Evolutionary conservation across 2,329 filamentous ascomycete species (phyloP).

Genomic region (Dothideomycetidae sp.): DNA sequence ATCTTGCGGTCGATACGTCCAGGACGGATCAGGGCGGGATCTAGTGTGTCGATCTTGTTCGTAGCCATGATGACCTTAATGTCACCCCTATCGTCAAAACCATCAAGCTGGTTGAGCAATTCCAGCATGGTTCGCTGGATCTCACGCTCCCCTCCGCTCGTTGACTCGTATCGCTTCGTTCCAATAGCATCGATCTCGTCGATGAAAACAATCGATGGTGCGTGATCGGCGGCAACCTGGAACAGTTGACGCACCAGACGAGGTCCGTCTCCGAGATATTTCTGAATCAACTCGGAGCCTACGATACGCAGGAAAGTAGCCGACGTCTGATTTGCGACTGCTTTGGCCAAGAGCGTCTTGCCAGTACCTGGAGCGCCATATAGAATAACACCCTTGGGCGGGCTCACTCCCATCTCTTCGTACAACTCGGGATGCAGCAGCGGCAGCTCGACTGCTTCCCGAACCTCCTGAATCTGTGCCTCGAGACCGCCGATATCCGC

Average conservation of each 20-base stretch:
- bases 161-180: constrained; percentile 96
- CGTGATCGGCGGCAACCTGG: constrained; percentile 89
- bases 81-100: constrained; percentile 95
- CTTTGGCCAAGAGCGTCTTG: constrained; percentile 91
- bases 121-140: constrained; percentile 98
- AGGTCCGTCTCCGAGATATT: constrained; percentile 93
- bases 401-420: constrained; percentile 99
- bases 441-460: constrained; percentile 91
- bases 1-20: constrained; percentile 99
- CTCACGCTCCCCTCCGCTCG: constrained; percentile 90
- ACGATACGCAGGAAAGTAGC: constrained; percentile 96
- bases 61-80: constrained; percentile 99
- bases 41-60: constrained; percentile 97
- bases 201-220: constrained; percentile 95
- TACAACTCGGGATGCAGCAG: constrained; percentile 92
- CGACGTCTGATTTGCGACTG: constrained; percentile 96
- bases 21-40: constrained; percentile 88
- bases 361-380: constrained; percentile 95
- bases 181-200: constrained; percentile 98
- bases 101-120: constrained; percentile 92
- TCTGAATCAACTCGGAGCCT: constrained; percentile 93
- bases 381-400: constrained; percentile 96
- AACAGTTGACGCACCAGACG: constrained; percentile 91
- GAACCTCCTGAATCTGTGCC: constrained; percentile 89
- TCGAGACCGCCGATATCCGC: constrained; percentile 97